Evolutionary conservation across 1,139 yeast genomes (phyloP).

Genomic region (Hyphopichia khmerensis): DNA sequence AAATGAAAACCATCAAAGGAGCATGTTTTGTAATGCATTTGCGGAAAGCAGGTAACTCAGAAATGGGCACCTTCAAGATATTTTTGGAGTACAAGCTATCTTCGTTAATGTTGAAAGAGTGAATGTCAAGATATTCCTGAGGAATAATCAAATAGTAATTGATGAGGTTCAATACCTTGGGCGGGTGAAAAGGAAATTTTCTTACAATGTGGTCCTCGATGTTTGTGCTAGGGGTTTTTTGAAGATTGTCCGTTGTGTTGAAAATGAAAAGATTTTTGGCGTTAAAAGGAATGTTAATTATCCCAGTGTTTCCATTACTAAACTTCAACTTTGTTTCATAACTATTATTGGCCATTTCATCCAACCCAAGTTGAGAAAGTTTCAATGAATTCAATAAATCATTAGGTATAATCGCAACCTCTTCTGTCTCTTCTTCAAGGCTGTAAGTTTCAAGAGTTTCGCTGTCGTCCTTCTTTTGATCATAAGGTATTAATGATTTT

Average conservation of each 20-base stretch:
- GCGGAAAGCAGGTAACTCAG: conserved; percentile 22
- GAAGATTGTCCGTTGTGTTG: conserved; percentile 23
- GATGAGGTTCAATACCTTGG: conserved; percentile 25
- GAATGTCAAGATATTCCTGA: conserved; percentile 8
- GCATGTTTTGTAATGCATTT: conserved; percentile 17
- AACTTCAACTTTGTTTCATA: neutral
- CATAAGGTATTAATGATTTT: conserved; percentile 11
- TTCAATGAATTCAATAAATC: neutral
- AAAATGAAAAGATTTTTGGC: conserved; percentile 33
- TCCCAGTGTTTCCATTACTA: conserved; percentile 4
- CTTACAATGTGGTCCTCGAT: neutral
- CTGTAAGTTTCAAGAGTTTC: too few relatives aligned
- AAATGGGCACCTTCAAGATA: conserved; percentile 15
- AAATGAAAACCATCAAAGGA: conserved; percentile 37
- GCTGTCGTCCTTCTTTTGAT: neutral
- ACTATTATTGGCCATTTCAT: conserved; percentile 13
- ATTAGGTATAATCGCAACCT: neutral
- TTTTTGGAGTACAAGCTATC: conserved; percentile 17
- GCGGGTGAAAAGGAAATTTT: conserved; percentile 30
- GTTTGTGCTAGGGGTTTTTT: neutral
- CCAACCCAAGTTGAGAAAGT: conserved; percentile 16
- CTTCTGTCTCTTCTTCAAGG: neutral
- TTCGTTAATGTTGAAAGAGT: conserved; percentile 4
- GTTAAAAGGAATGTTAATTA: conserved; percentile 24
- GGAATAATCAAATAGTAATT: conserved; percentile 38